Evolutionary conservation across 202 grass and related monocot species (phyloP), one percentile per base, ranked within the genome.

Genomic region (Panicum virgatum): DNA sequence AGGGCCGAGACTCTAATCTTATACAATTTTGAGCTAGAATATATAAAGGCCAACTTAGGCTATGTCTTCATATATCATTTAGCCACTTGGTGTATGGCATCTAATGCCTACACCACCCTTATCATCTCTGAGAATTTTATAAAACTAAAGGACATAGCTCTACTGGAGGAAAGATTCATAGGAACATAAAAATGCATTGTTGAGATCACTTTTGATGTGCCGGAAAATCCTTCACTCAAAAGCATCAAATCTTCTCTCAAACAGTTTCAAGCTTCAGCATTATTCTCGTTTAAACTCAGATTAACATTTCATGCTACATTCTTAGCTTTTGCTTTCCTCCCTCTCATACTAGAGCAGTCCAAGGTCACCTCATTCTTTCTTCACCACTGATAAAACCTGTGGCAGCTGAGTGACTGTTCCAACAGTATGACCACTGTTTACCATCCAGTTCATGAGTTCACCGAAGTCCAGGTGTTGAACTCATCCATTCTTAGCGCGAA

Each of bases 401-500:
- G 30, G 3, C 14, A 57, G 45, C 63, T 25, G 40, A 62, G 52
- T 25, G 45, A 19, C 25, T 60, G 39, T 70, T 58, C 12, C 36
- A 47, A 11, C 11, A 69, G 38, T 13, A 62, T 4, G 63, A 51
- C n/a, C 15, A 34, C 16, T 34, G 34, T 52, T 34, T 32, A 2
- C 34, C 61, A 32, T 73, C 50, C n/a, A 50, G 48, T 29, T 73
- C 2, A 60, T 54, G 68, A 64, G 4, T 92, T 88, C 51, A 80
- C 84, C 39, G 79, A 84, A 62, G 85, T 85, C 96, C 92, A 98
- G 42, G 67, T 40, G 38, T 96, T 99, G 83, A 92, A 94, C 22
- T 96, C 96, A 6, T 93, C 93, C 96, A 99, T 94, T 87, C 81
- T 99, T 82, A 99, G 83, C 7, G 84, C 52, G 4, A 96, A 93